These are phyloP conservation scores for Cubamyces lactineus DNA, from an alignment of 768 basidiomycete species.

Conservation along the genomic window DNA sequence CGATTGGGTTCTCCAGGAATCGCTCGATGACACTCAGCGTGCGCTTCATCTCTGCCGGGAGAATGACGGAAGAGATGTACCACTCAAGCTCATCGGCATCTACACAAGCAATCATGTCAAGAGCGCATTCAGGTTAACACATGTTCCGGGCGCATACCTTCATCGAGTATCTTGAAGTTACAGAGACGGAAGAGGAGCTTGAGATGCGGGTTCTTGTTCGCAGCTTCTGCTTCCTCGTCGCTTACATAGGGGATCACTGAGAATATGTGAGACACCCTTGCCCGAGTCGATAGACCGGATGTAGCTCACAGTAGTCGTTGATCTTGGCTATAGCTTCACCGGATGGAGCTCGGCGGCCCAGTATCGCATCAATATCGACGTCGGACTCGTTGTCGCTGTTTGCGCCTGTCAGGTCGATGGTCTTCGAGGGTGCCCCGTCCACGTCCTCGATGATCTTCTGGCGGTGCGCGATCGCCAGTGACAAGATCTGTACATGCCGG, in stretches of 20 bases:
- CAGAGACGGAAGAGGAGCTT: conserved; percentile 85
- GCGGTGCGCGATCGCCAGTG: conserved; percentile 60
- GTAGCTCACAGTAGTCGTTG: conserved; percentile 69
- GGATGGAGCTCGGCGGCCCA: conserved; percentile 53
- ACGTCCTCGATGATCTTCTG: conserved; percentile 63
- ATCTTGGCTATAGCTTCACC: conserved; percentile 70
- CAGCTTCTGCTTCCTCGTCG: conserved; percentile 77
- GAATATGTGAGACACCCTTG: background rate
- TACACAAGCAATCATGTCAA: conserved; percentile 29
- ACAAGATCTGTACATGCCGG: conserved; percentile 53
- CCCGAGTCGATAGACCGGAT: too few species aligned
- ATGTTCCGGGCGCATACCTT: conserved; percentile 48
- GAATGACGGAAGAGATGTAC: conserved; percentile 76
- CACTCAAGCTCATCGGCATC: conserved; percentile 79
- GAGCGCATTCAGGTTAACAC: conserved; percentile 6
- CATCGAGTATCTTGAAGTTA: conserved; percentile 66
- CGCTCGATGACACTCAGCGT: conserved; percentile 79
- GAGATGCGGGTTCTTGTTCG: conserved; percentile 75
- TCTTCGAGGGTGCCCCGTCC: conserved; percentile 43
- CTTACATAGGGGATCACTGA: conserved; percentile 76
- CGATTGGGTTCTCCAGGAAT: conserved; percentile 80
- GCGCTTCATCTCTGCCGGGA: conserved; percentile 67
- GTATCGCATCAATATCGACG: conserved; percentile 36
- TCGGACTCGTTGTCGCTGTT: conserved; percentile 42
- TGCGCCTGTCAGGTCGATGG: conserved; percentile 29